Evolutionary conservation across 768 basidiomycete genomes (phyloP).

Genomic region (Russula foetens): DNA sequence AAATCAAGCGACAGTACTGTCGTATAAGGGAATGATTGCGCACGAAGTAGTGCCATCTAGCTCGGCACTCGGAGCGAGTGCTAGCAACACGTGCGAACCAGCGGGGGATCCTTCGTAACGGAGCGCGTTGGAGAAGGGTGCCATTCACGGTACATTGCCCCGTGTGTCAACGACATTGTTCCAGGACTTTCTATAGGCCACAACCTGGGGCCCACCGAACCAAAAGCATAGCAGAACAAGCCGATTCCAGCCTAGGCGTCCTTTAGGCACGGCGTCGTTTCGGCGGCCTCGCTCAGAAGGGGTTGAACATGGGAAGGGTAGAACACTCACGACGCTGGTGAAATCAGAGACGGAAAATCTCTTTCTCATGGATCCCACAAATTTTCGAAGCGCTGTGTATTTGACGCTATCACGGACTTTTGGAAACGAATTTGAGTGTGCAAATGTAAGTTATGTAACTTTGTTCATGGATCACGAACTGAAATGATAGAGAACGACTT

Average conservation of each 20-base stretch:
- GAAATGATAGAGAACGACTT: background rate
- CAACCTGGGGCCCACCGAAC: background rate
- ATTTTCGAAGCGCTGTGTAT: background rate
- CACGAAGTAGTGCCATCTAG: background rate
- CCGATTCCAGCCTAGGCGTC: background rate
- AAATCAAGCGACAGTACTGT: background rate
- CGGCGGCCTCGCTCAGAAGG: background rate
- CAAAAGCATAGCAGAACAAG: background rate
- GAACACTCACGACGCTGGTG: background rate
- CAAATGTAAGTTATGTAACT: background rate
- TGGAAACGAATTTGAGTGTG: background rate
- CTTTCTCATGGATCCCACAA: background rate
- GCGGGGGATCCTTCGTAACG: background rate
- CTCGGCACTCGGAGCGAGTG: slow-evolving; percentile 2
- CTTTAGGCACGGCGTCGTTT: background rate
- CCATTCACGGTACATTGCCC: slow-evolving; percentile 2
- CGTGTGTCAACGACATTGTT: background rate
- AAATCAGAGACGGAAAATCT: background rate
- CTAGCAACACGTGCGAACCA: background rate
- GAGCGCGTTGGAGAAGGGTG: background rate
- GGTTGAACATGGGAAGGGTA: background rate
- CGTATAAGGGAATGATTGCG: background rate
- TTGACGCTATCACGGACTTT: slow-evolving; percentile 5
- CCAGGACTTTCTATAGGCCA: background rate
- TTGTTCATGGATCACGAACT: background rate